Percentiles rank a stretch among this genome's conserved stretches.
Evolutionary conservation across 192 early-diverging fungal species (phyloP).

Genomic region (Rhizophagus clarus): DNA sequence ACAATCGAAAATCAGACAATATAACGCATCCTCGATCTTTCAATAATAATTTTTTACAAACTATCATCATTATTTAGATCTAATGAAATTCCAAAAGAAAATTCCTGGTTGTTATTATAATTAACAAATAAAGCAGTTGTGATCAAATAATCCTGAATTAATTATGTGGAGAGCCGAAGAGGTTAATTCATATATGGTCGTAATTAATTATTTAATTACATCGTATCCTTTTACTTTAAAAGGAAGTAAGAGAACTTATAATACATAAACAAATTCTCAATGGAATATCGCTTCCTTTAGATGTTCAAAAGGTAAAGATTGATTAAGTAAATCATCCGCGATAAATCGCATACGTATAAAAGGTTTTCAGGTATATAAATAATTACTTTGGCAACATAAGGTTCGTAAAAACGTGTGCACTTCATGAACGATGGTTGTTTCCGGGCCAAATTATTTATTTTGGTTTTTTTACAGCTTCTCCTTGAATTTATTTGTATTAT

Average conservation of each 20-base stretch:
- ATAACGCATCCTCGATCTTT: neutral
- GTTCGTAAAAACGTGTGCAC: neutral
- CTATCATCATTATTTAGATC: neutral
- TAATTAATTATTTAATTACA: neutral
- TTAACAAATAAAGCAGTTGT: neutral
- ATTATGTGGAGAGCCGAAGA: neutral
- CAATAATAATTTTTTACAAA: no score
- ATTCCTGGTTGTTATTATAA: constrained; percentile 2
- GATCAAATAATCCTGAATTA: neutral
- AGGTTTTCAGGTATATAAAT: neutral
- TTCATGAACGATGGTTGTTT: neutral
- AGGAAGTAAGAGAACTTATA: neutral
- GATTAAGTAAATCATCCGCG: neutral
- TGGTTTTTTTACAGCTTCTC: no score
- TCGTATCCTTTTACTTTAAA: neutral
- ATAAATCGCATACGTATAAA: neutral
- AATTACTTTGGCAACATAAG: neutral
- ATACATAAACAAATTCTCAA: neutral
- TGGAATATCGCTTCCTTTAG: neutral
- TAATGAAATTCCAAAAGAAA: neutral
- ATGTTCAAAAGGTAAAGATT: neutral
- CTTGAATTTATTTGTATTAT: neutral
- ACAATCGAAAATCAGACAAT: neutral
- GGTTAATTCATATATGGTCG: neutral
- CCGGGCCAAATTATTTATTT: no score